Conservation (phyloP, 1,139 yeast genomes). For the Yamadazyma spencermartinsiae region DNA sequence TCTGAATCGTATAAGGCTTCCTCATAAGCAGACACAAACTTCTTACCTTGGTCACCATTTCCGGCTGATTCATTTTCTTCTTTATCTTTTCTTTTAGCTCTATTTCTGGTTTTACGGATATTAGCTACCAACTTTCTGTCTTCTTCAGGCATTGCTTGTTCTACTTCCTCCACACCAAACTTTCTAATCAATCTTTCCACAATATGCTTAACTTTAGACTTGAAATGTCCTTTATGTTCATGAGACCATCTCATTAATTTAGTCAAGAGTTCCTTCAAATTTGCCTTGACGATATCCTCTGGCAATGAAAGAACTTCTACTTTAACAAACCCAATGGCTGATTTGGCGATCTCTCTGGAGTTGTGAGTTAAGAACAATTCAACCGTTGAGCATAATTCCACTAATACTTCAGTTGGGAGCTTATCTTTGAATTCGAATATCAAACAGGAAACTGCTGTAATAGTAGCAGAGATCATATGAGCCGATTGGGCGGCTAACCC, state of each 20-base stretch:
- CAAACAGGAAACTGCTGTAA: conserved; percentile 85
- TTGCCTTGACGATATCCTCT: conserved; percentile 68
- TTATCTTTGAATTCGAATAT: conserved; percentile 80
- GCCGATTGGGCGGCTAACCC: conserved; percentile 94
- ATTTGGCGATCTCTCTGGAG: conserved; percentile 89
- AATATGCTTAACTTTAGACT: conserved; percentile 87
- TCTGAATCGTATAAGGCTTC: conserved; percentile 71
- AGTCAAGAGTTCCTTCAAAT: conserved; percentile 63
- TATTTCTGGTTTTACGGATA: conserved; percentile 80
- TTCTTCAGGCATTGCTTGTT: conserved; percentile 80
- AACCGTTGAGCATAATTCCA: conserved; percentile 83
- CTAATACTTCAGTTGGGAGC: conserved; percentile 54
- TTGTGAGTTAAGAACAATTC: conserved; percentile 88
- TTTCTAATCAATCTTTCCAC: conserved; percentile 87
- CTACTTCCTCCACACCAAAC: conserved; percentile 82
- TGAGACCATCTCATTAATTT: conserved; percentile 90
- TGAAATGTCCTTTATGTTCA: conserved; percentile 94
- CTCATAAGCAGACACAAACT: conserved; percentile 81
- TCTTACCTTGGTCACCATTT: conserved; percentile 31
- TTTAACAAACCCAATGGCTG: conserved; percentile 92
- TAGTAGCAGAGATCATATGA: conserved; percentile 94
- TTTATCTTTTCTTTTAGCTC: conserved; percentile 74
- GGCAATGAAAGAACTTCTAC: conserved; percentile 87
- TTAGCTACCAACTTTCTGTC: conserved; percentile 81
- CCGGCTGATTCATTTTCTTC: conserved; percentile 22